Base-by-base conservation (phyloP, 169 alveolate genomes). In the Plasmodium adleri region DNA sequence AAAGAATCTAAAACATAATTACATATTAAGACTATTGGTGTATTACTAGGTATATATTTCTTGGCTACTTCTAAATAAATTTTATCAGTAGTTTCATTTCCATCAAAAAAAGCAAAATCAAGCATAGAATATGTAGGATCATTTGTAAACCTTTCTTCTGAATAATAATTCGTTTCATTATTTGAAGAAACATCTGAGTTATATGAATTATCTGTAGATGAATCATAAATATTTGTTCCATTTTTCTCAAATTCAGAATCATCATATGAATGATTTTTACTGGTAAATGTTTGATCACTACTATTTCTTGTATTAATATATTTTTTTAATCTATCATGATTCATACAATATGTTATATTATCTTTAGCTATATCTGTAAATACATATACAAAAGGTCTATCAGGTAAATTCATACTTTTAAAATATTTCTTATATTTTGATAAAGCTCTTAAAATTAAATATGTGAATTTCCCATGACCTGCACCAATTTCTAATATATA, bases 401-500 rank as follows among this genome's bases (percentile, higher is more conserved):
- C 96, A 17, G 94, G 94, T 32, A 94, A 87, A 17, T 94, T 95
- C 76, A 94, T 80, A 66, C 93, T 93, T 60, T 93, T 73, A 76
- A 95, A 94, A 72, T 70, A 88, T 50, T 90, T 83, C 26, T 88
- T 74, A 86, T 93, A 94, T 32, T 86, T 90, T 71, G 90, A 89
- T 47, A 94, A 92, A 49, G 97, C 97, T 73, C 93, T 88, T 58
- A 94, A 92, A 70, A 94, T 85, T 49, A 94, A 73, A 75, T 76
- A 94, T 12, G 97, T 94, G 74, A 94, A 94, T 26, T 94, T 92
- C 1, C 97, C 97, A 88, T 94, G 97, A 10, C 97, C 97, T 43
- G 95, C 96, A 26, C 97, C 97, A 49, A 94, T 85, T 64, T 94
- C 97, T 64, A 94, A 68, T 47, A 94, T 94, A 50, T 86, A 63